Evolutionary conservation across 805 yeast species (phyloP), one percentile per base, ranked within the genome.

Genomic region (Millerago galiae): DNA sequence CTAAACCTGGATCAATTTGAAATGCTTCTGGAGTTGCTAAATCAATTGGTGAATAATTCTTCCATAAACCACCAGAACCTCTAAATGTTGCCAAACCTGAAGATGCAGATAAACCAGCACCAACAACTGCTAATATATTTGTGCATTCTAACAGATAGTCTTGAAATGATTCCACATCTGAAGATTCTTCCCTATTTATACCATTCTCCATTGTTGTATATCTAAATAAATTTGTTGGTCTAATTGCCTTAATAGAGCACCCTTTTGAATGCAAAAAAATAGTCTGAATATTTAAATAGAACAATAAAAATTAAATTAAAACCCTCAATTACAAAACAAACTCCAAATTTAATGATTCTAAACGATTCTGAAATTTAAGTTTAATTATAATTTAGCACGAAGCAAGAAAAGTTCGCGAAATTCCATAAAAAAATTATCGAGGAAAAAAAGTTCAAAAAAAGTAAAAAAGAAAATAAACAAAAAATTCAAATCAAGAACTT

Each of bases 11-110:
- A 56, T 88, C 90, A 15, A 69, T 67, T 45, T 79, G 75, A 59
- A 89, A 88, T 5, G 95, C 96, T 56, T 88, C 96, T 1, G 95
- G 95, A 0, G 96, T 88, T 8, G 95, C 95, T 35, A 89, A 67
- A 55, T 88, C 96, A 35, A 85, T 80, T 52, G 89, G 79, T 40
- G 82, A 82, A 63, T 77, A 83, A 47, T 77, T 77, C 46, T 77
- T 71, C 95, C 96, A 88, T 25, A 81, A 64, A 0, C 93, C 91
- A 39, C 80, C 79, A 1, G 80, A 61, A 8, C 87, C 87, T 39
- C 88, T 66, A 55, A 81, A 83, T 0, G 91, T 81, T 4, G 85
- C 77, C 13, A 88, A 64, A 0, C 95, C 95, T 1, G 91, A 81
- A 1, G 83, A 67, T 0, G 79, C 89, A 3, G 90, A 80, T 11